Percentiles rank a stretch among this genome's conserved stretches.
Conservation (phyloP, 495 filamentous ascomycete species). For the Delitschia confertaspora region DNA sequence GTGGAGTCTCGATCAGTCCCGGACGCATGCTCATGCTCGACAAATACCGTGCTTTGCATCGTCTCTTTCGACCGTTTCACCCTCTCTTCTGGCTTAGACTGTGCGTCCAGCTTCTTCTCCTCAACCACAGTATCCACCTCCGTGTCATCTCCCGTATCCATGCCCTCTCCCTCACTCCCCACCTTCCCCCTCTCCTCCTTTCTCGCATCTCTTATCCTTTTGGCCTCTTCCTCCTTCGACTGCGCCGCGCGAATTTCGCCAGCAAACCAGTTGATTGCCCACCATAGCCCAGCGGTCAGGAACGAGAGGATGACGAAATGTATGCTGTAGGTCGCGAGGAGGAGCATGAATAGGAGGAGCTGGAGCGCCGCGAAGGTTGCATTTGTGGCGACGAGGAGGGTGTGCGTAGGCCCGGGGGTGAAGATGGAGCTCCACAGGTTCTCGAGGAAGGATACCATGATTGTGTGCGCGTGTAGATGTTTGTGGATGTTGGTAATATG, state of each 20-base stretch:
- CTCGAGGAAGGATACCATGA: conserved; percentile 72
- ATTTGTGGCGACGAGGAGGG: conserved; percentile 85
- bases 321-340: conserved; percentile 73
- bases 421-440: conserved; percentile 89
- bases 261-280: conserved; percentile 94
- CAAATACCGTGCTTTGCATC: conserved; percentile 23
- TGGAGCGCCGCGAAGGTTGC: conserved; percentile 79
- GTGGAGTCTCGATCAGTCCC: conserved; percentile 9
- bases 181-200: conserved; percentile 32
- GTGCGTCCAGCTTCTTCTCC: conserved; percentile 14
- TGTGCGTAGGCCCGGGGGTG: conserved; percentile 78
- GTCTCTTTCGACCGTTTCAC: conserved; percentile 14
- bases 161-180: conserved; percentile 31
- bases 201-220: conserved; percentile 41
- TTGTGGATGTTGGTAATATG: background rate
- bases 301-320: conserved; percentile 78
- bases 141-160: conserved; percentile 31
- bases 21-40: conserved; percentile 6
- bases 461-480: conserved; percentile 5
- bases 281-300: conserved; percentile 77
- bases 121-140: conserved; percentile 23
- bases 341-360: conserved; percentile 61
- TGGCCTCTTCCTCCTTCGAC: conserved; percentile 52
- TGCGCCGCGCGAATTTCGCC: conserved; percentile 62
- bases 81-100: conserved; percentile 18